These are phyloP conservation scores for Parathielavia hyrcaniae DNA, from an alignment of 495 filamentous ascomycete genomes.

Conservation along the genomic window DNA sequence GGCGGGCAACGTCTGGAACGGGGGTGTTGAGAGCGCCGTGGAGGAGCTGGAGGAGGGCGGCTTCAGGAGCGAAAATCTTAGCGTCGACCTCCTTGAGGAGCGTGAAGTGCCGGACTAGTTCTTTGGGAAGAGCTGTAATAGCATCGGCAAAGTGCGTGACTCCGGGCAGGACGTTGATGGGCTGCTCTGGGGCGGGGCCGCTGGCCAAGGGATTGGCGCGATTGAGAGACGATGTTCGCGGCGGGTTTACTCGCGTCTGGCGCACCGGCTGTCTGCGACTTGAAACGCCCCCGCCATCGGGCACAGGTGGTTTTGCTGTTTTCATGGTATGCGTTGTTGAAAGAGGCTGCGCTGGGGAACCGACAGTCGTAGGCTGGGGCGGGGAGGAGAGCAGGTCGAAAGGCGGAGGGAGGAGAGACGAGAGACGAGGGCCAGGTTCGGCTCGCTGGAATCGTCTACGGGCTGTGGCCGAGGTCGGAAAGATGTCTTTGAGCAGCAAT, in stretches of 20 bases:
- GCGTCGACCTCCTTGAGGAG: conserved; percentile 96
- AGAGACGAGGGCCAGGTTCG: background rate
- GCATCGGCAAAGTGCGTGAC: conserved; percentile 92
- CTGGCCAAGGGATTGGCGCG: conserved; percentile 41
- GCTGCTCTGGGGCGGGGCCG: conserved; percentile 41
- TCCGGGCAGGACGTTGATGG: conserved; percentile 75
- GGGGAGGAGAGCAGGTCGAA: conserved; percentile 6
- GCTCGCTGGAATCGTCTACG: background rate
- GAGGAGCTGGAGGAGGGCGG: conserved; percentile 63
- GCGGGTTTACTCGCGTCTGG: conserved; percentile 52
- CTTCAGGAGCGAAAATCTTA: conserved; percentile 74
- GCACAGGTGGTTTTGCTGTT: conserved; percentile 42
- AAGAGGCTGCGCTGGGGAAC: background rate
- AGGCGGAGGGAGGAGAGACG: conserved; percentile 6
- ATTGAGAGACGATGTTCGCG: conserved; percentile 42
- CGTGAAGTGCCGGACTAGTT: conserved; percentile 90
- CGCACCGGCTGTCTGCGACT: conserved; percentile 55
- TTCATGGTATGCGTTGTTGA: conserved; percentile 37
- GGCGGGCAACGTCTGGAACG: conserved; percentile 39
- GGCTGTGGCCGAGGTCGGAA: background rate
- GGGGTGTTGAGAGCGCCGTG: conserved; percentile 57
- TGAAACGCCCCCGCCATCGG: conserved; percentile 39
- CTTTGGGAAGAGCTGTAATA: conserved; percentile 84
- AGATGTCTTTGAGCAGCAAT: background rate
- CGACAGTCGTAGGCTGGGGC: background rate